Conservation (phyloP, 1,284 basidiomycete genomes). For the Spongispora temasekensis region DNA sequence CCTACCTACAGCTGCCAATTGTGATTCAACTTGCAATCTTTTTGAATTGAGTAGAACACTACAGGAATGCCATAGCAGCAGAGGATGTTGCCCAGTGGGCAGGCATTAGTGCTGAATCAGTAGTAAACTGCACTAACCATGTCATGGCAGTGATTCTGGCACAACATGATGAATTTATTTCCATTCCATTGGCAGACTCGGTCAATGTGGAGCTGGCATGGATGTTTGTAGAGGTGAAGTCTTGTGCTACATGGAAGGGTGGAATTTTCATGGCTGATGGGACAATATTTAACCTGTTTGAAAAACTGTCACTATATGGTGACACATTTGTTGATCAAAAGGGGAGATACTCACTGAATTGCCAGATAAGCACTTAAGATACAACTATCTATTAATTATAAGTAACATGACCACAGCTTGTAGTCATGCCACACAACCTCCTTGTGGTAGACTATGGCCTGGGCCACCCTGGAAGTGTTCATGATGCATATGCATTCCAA, state of each 20-base stretch:
- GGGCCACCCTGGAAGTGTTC: not conserved
- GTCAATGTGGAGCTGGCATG: not conserved
- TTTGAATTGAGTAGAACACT: too few relatives aligned
- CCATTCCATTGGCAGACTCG: not conserved
- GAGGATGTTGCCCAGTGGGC: not conserved
- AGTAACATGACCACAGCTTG: not conserved
- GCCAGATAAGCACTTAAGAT: not conserved
- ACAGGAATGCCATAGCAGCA: not conserved
- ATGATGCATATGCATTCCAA: not conserved
- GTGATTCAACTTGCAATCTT: too few relatives aligned
- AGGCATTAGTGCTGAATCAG: not conserved
- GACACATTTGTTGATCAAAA: not conserved
- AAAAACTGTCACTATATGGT: not conserved
- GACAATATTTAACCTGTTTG: not conserved
- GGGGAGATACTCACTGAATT: not conserved
- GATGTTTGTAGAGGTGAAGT: not conserved
- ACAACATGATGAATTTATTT: not conserved
- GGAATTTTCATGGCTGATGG: not conserved
- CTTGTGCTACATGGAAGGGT: not conserved
- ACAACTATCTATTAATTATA: not conserved
- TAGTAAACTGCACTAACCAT: not conserved
- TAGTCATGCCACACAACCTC: too few relatives aligned
- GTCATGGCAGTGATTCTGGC: not conserved
- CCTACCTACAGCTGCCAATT: too few relatives aligned
- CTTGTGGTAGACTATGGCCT: not conserved